Evolutionary conservation across 345 rosid species (phyloP), one percentile per base, ranked within the genome.

Genomic region (Psidium friedrichsthalianum): DNA sequence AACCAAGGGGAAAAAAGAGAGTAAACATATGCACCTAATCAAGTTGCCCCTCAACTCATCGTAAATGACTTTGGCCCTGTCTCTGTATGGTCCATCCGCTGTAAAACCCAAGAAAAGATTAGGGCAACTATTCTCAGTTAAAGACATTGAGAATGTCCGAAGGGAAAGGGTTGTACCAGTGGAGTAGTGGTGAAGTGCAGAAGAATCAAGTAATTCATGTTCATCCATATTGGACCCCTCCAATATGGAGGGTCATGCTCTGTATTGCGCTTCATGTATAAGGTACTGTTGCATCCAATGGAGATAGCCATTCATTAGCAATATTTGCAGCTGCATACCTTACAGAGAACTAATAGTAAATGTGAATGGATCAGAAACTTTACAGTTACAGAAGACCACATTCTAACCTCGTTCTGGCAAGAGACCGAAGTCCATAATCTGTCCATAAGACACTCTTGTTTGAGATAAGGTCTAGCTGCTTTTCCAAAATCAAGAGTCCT

Each of bases 141-240:
- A 49, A 58, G 55, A 27, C 56, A n/a, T 21, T 24, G 54, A 36
- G 51, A 24, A 44, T 20, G 36, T 85, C 10, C 1, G 7, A 57
- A 21, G 32, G 64, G 81, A 59, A 18, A n/a, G 54, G 14, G 12
- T 49, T 16, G 52, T 92, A 95, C 99, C 98, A 91, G 81, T 74
- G 5, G 96, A 91, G 90, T 96, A 96, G 89, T 97, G 93, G 87
- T 94, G 87, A 53, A 97, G 94, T 18, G 99, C 92, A 82, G 98
- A 93, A 97, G 96, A 86, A 95, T 93, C 95, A 94, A 86, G 91
- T 95, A 97, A 88, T 96, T 97, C 93, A 97, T 88, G 92, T 96
- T 97, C 94, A 95, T 93, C 98, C 98, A 96, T 87, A 95, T 91
- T 24, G 98, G 95, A 82, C 98, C 98, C 90, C 98, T 94, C 99